Conservation (phyloP, 495 filamentous ascomycete species). For the Chaetomium fimeti region DNA sequence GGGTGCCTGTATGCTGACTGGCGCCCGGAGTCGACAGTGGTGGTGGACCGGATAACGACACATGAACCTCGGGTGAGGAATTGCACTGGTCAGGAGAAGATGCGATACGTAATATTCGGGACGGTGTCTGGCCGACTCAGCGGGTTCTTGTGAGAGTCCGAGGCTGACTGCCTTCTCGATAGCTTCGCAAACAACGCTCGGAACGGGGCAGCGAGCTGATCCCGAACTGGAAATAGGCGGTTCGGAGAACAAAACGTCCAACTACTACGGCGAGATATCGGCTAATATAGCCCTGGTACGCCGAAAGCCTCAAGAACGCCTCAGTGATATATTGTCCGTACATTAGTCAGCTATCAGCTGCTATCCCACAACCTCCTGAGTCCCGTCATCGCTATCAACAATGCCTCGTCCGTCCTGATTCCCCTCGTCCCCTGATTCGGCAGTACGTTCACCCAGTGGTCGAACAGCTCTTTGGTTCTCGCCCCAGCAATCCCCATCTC, state of each 20-base stretch:
- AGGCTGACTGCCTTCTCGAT: background rate
- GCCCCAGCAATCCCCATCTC: conserved; percentile 54
- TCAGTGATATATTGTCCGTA: background rate
- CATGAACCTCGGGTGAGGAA: background rate
- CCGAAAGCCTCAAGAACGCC: background rate
- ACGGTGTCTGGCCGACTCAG: background rate
- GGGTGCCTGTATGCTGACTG: conserved; percentile 11
- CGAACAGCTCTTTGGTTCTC: conserved; percentile 64
- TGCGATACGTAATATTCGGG: background rate
- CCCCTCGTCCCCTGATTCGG: conserved; percentile 73
- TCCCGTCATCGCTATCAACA: conserved; percentile 65
- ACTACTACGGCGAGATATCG: background rate
- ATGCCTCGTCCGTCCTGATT: conserved; percentile 75
- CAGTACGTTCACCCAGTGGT: conserved; percentile 72
- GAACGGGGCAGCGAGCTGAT: background rate
- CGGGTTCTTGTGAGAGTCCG: background rate
- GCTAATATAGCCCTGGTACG: background rate
- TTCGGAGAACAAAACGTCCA: background rate
- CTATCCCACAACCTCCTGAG: conserved; percentile 55
- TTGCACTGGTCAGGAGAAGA: background rate
- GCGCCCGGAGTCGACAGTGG: background rate
- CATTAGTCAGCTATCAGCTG: conserved; percentile 24
- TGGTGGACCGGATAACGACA: background rate
- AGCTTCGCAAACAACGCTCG: background rate
- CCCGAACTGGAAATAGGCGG: background rate